Conservation (phyloP, 768 basidiomycete species). For the Calocybe gangraenosa region DNA sequence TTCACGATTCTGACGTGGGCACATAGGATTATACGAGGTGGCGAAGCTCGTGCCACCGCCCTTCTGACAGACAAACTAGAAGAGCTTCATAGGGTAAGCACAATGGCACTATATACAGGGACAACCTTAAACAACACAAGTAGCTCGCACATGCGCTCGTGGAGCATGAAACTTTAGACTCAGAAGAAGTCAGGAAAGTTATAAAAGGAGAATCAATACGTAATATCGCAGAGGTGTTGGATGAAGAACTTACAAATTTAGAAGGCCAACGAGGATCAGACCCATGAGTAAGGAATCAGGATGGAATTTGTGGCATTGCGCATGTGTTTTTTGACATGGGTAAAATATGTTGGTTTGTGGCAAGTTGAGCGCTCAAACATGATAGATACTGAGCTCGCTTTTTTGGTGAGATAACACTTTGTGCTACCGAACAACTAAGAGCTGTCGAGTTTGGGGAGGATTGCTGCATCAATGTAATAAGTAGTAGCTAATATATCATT, state of each 20-base stretch:
- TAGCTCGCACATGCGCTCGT: conserved; percentile 90
- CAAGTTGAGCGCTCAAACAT: not conserved
- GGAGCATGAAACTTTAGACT: conserved; percentile 90
- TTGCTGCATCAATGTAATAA: too few relatives aligned
- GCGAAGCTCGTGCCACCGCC: conserved; percentile 60
- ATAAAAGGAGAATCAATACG: conserved; percentile 81
- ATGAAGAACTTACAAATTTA: conserved; percentile 45
- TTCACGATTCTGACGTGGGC: conserved; percentile 5
- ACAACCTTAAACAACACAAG: conserved; percentile 5
- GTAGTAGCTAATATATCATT: too few relatives aligned
- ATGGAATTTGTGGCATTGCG: too few relatives aligned
- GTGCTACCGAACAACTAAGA: too few relatives aligned
- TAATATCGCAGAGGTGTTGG: conserved; percentile 59
- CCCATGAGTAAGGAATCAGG: not conserved
- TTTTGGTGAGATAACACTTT: too few relatives aligned
- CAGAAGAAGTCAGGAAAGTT: conserved; percentile 82
- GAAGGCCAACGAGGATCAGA: conserved; percentile 19
- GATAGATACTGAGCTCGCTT: too few relatives aligned
- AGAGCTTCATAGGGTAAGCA: conserved; percentile 69
- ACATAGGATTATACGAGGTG: conserved; percentile 59
- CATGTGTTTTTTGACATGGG: not conserved
- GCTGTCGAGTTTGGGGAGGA: too few relatives aligned
- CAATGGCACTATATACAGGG: not conserved
- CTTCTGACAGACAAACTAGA: conserved; percentile 64
- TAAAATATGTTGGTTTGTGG: not conserved